A percentile compares a stretch with the other conserved stretches of the same genome.
These are phyloP conservation scores for Blechomonas ayalai DNA, from an alignment of 208 protist genomes.

Conservation along the genomic window DNA sequence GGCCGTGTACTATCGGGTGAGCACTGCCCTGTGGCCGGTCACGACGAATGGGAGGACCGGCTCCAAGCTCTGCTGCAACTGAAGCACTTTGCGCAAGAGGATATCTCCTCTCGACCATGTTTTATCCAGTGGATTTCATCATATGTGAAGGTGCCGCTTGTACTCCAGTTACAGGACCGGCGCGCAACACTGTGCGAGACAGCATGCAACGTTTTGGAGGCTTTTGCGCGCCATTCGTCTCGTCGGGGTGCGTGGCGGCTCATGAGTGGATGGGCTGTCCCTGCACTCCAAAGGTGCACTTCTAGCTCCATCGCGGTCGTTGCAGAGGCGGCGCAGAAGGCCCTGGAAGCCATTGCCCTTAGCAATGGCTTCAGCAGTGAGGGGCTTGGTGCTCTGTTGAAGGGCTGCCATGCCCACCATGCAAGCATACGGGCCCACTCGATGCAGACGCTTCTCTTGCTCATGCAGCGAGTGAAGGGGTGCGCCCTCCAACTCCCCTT, in stretches of 20 bases:
- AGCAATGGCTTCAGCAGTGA: conserved; percentile 32
- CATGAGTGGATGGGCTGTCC: conserved; percentile 37
- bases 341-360: conserved; percentile 20
- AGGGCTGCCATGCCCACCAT: conserved; percentile 26
- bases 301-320: conserved; percentile 15
- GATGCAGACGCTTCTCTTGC: conserved; percentile 17
- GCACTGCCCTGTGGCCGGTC: background rate
- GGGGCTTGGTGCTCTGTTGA: conserved; percentile 24
- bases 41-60: conserved; percentile 20
- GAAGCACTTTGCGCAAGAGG: conserved; percentile 11
- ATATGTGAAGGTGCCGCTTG: conserved; percentile 34
- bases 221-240: conserved; percentile 13
- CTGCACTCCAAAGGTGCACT: conserved; percentile 24
- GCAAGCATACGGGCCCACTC: conserved; percentile 28
- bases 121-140: conserved; percentile 33
- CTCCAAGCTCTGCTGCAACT: conserved; percentile 21
- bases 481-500: conserved; percentile 21
- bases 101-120: conserved; percentile 13
- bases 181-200: conserved; percentile 18
- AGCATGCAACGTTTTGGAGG: conserved; percentile 9
- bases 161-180: conserved; percentile 28
- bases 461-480: conserved; percentile 30
- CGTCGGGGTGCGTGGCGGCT: conserved; percentile 6
- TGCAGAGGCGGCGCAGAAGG: conserved; percentile 11
- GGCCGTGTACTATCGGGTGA: conserved; percentile 11